Evolutionary conservation across 169 alveolate genomes (phyloP).

Genomic region (Blepharisma undulans): DNA sequence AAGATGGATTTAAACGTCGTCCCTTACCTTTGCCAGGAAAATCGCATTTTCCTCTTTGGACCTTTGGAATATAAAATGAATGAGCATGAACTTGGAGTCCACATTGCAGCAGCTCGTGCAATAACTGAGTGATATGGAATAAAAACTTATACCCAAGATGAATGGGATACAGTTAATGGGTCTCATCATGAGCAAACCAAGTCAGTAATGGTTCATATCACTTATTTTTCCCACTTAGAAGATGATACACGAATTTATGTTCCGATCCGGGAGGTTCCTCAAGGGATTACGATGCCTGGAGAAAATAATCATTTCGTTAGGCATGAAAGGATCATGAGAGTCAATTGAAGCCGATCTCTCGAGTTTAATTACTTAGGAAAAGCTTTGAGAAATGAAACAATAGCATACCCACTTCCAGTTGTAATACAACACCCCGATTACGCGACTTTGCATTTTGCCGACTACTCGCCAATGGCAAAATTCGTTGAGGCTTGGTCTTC

Average conservation of each 20-base stretch:
- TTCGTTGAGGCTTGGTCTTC: background rate
- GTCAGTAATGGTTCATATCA: background rate
- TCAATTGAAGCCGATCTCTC: background rate
- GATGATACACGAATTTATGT: background rate
- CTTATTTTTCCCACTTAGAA: background rate
- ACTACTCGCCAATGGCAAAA: background rate
- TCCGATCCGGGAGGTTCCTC: background rate
- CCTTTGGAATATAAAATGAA: background rate
- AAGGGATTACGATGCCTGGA: background rate
- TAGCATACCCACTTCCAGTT: background rate
- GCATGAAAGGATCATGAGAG: background rate
- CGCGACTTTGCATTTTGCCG: background rate
- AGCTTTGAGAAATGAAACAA: background rate
- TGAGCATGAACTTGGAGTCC: background rate
- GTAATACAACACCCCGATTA: background rate
- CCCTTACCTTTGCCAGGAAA: background rate
- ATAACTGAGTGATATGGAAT: background rate
- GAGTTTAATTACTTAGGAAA: background rate
- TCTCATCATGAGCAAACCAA: background rate
- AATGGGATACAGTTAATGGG: background rate
- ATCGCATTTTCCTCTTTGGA: background rate
- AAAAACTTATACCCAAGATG: background rate
- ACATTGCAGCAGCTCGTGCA: background rate
- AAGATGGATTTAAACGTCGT: background rate
- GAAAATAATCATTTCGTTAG: background rate